Conservation (phyloP, 208 protist genomes). For the Strigomonas galati region DNA sequence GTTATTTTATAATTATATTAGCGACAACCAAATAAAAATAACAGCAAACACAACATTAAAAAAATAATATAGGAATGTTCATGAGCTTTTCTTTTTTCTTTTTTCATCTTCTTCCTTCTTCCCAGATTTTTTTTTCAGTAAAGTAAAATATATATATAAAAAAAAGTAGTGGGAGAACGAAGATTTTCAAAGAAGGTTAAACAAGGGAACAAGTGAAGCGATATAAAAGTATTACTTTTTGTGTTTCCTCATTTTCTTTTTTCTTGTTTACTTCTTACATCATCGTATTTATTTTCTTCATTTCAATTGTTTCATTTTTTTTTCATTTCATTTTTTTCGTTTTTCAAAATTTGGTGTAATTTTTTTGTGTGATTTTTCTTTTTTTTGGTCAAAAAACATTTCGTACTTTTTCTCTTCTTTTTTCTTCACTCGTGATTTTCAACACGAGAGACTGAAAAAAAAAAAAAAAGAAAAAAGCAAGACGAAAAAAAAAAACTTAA, state of each 20-base stretch:
- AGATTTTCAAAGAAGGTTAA: not conserved
- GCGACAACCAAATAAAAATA: not conserved
- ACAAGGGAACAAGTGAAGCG: not conserved
- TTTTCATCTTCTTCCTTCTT: not conserved
- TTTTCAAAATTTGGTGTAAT: not conserved
- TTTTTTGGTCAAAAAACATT: not conserved
- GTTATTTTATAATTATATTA: not conserved
- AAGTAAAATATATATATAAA: not conserved
- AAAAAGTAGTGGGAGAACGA: not conserved
- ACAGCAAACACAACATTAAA: constrained; percentile 8
- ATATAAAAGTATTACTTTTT: no score
- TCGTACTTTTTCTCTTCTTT: constrained; percentile 7
- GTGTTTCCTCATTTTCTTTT: not conserved
- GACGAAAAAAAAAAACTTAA: not conserved
- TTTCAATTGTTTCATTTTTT: constrained; percentile 18
- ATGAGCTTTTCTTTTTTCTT: not conserved
- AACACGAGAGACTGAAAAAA: not conserved
- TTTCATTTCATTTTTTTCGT: constrained; percentile 2
- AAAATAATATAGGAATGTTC: constrained; percentile 1
- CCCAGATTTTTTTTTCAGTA: not conserved
- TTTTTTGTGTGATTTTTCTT: constrained; percentile 6
- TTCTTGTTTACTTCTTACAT: constrained; percentile 2
- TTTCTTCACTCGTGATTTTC: not conserved
- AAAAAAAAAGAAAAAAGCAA: constrained; percentile 1
- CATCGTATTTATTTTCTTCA: constrained; percentile 12